Conservation (phyloP, 768 basidiomycete genomes). For the Boletus subcaerulescens region DNA sequence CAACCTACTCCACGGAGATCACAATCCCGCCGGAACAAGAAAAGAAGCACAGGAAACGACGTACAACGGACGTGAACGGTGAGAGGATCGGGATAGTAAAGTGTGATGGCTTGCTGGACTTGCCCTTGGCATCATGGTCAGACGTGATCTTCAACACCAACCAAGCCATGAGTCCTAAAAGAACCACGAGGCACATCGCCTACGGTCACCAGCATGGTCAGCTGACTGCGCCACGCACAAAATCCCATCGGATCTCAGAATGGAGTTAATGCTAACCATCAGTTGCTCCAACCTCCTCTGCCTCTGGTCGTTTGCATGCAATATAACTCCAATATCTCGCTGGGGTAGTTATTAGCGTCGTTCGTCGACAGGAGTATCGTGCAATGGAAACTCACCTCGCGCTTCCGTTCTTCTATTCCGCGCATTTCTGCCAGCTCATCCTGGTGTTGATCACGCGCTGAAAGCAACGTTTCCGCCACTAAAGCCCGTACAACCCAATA, state of each 20-base stretch:
- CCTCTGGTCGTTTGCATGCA: constrained; percentile 44
- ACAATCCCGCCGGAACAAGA: constrained; percentile 1
- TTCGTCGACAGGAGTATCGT: background rate
- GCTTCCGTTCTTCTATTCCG: constrained; percentile 43
- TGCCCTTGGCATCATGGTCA: constrained; percentile 9
- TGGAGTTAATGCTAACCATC: constrained; percentile 40
- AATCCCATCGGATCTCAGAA: background rate
- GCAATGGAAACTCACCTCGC: constrained; percentile 36
- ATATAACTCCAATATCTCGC: constrained; percentile 42
- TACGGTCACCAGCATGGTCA: constrained; percentile 17
- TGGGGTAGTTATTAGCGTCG: constrained; percentile 19
- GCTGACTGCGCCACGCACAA: constrained; percentile 5
- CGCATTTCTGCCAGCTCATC: constrained; percentile 45
- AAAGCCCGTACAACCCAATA: constrained; percentile 71
- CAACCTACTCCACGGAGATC: constrained; percentile 46
- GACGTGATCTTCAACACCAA: constrained; percentile 18
- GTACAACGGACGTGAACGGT: constrained; percentile 74
- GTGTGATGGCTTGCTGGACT: constrained; percentile 41
- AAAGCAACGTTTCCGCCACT: constrained; percentile 60
- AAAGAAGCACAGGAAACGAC: constrained; percentile 2
- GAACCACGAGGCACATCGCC: constrained; percentile 21
- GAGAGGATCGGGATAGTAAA: constrained; percentile 79
- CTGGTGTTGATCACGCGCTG: constrained; percentile 46
- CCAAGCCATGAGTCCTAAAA: constrained; percentile 22
- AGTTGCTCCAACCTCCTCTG: constrained; percentile 49